phyloP scores from a whole-genome alignment of 768 basidiomycete species.

The Lentinula aciculospora region DNA sequence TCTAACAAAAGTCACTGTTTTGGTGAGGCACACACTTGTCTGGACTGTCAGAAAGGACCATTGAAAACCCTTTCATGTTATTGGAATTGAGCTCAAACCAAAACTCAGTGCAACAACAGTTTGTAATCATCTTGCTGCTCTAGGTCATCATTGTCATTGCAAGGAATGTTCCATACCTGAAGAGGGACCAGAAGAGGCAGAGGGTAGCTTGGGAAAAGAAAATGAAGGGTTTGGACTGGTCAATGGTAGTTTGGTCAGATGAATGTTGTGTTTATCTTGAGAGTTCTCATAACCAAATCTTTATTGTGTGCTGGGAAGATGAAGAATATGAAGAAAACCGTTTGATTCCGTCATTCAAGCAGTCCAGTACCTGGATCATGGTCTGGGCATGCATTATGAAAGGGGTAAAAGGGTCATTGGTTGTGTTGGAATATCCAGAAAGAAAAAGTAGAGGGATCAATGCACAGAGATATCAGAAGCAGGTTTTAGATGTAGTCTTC shows the following conservation, averaged over 20 bases:
- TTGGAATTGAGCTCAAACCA: conserved; percentile 10
- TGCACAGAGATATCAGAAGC: conserved; percentile 3
- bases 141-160: conserved; percentile 13
- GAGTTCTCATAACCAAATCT: conserved; percentile 7
- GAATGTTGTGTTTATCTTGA: conserved; percentile 12
- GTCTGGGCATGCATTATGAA: conserved; percentile 11
- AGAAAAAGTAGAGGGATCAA: conserved; percentile 10
- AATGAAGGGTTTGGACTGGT: conserved; percentile 6
- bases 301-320: conserved; percentile 9
- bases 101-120: conserved; percentile 9
- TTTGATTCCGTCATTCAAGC: conserved; percentile 7
- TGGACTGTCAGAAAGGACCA: conserved; percentile 3
- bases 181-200: conserved; percentile 7
- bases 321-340: conserved; percentile 11
- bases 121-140: conserved; percentile 1
- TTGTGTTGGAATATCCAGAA: conserved; percentile 12
- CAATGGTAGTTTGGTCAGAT: conserved; percentile 11
- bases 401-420: conserved; percentile 10
- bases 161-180: conserved; percentile 11
- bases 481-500: conserved; percentile 14
- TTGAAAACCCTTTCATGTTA: conserved; percentile 9
- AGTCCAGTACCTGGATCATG: conserved; percentile 7
- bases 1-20: conserved; percentile 6
- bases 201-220: conserved; percentile 10
- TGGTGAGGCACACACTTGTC: background rate